A percentile compares a stretch with the other conserved stretches of the same genome.
These are phyloP conservation scores for Hansenula lynferdii DNA, from an alignment of 1,139 yeast genomes.

Conservation along the genomic window DNA sequence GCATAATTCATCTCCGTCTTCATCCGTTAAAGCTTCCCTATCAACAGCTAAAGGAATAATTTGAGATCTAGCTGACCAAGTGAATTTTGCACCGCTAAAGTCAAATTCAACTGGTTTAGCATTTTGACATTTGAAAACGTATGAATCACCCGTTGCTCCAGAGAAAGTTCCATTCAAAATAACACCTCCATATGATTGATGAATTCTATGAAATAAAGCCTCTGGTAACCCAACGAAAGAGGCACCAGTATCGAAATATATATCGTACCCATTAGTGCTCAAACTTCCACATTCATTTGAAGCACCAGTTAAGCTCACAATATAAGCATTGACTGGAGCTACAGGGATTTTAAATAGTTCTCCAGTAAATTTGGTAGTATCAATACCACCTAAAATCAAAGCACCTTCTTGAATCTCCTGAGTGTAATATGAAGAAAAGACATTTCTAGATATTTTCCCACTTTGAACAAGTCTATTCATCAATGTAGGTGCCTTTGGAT, in stretches of 20 bases:
- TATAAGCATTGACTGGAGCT: not conserved
- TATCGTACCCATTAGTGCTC: not conserved
- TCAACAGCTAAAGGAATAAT: slow-evolving; percentile 7
- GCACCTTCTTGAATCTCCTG: slow-evolving; percentile 33
- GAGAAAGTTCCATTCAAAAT: slow-evolving; percentile 1
- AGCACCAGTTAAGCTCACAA: slow-evolving; percentile 8
- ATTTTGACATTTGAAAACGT: slow-evolving; percentile 15
- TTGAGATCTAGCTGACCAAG: slow-evolving; percentile 9
- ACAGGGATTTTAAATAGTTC: slow-evolving; percentile 27
- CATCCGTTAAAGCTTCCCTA: slow-evolving; percentile 4
- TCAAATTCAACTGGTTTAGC: slow-evolving; percentile 12
- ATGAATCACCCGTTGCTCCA: slow-evolving; percentile 1
- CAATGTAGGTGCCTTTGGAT: not conserved
- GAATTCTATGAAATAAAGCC: slow-evolving; percentile 10
- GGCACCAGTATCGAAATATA: slow-evolving; percentile 17
- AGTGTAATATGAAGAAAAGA: slow-evolving; percentile 9
- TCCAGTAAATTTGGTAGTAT: slow-evolving; percentile 46
- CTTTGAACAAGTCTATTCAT: not conserved
- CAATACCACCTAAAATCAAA: slow-evolving; percentile 56
- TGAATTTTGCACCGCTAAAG: slow-evolving; percentile 13
- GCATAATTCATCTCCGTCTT: slow-evolving; percentile 15
- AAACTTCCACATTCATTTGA: slow-evolving; percentile 9
- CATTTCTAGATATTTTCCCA: slow-evolving; percentile 8
- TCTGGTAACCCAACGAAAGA: slow-evolving; percentile 6
- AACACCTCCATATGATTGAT: slow-evolving; percentile 13